These are phyloP conservation scores for Epichloe scottii DNA, from an alignment of 2,329 filamentous ascomycete genomes.

Conservation along the genomic window DNA sequence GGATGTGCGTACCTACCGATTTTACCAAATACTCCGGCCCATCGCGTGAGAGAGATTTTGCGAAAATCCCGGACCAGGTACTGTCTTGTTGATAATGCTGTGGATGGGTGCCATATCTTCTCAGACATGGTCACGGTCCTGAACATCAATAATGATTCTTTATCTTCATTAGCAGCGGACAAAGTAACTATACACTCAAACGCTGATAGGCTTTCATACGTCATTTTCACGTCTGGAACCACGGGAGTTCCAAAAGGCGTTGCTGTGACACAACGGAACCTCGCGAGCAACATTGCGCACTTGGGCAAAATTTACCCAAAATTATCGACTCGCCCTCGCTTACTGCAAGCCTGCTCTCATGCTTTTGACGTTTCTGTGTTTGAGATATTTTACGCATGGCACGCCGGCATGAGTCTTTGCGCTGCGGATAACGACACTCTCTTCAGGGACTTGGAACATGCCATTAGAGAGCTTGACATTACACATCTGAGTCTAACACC, in stretches of 20 bases:
- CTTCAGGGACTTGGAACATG: slow-evolving; percentile 57
- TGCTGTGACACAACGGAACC: slow-evolving; percentile 61
- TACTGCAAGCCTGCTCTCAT: slow-evolving; percentile 74
- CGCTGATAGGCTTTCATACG: slow-evolving; percentile 51
- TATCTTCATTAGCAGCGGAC: slow-evolving; percentile 17
- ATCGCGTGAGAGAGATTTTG: slow-evolving; percentile 50
- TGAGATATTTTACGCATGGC: slow-evolving; percentile 81
- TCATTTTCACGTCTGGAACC: slow-evolving; percentile 74
- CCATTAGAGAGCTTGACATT: slow-evolving; percentile 49
- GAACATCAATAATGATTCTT: slow-evolving; percentile 18
- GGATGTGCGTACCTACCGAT: slow-evolving; percentile 74
- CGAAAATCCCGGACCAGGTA: slow-evolving; percentile 39
- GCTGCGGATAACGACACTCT: slow-evolving; percentile 61
- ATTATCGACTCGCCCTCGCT: slow-evolving; percentile 31
- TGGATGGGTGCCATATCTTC: slow-evolving; percentile 10
- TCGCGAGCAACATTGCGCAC: slow-evolving; percentile 61
- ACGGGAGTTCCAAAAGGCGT: slow-evolving; percentile 74
- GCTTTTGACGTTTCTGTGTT: slow-evolving; percentile 84
- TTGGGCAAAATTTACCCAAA: slow-evolving; percentile 55
- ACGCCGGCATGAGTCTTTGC: slow-evolving; percentile 65
- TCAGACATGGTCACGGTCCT: slow-evolving; percentile 15
- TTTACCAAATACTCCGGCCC: slow-evolving; percentile 54
- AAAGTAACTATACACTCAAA: slow-evolving; percentile 28
- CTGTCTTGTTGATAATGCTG: slow-evolving; percentile 29
- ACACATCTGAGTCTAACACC: slow-evolving; percentile 81